Evolutionary conservation across 2,329 filamentous ascomycete species (phyloP).

Genomic region (Alternaria angustiovoidea): DNA sequence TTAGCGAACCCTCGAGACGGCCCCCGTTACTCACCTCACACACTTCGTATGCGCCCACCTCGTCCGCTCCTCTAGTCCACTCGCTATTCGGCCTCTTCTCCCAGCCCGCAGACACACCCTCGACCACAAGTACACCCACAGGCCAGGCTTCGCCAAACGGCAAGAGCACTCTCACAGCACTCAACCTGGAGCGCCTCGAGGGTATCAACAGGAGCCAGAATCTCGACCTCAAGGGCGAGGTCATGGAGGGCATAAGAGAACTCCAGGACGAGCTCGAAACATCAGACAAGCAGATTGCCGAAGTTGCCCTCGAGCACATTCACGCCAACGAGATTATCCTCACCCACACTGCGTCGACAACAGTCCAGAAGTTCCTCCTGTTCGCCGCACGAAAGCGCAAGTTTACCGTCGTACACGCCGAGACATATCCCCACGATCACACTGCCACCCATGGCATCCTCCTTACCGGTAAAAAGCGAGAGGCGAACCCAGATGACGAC

Average conservation of each 20-base stretch:
- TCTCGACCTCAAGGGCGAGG: slow-evolving; percentile 84
- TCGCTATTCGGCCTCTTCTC: slow-evolving; percentile 91
- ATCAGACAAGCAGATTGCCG: slow-evolving; percentile 91
- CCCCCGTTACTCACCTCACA: slow-evolving; percentile 70
- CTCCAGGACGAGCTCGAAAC: slow-evolving; percentile 94
- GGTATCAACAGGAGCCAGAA: slow-evolving; percentile 50
- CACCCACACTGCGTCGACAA: slow-evolving; percentile 84
- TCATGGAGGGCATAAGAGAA: slow-evolving; percentile 92
- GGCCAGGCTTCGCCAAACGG: slow-evolving; percentile 60
- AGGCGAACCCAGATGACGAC: slow-evolving; percentile 59
- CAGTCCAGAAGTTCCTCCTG: slow-evolving; percentile 87
- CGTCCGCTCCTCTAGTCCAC: slow-evolving; percentile 63
- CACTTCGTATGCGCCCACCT: slow-evolving; percentile 67
- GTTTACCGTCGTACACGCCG: slow-evolving; percentile 88
- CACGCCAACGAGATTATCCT: slow-evolving; percentile 92
- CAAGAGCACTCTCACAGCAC: slow-evolving; percentile 46
- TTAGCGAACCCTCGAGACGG: slow-evolving; percentile 54
- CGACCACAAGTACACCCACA: slow-evolving; percentile 61
- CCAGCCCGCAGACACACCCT: slow-evolving; percentile 64
- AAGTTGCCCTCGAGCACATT: slow-evolving; percentile 88
- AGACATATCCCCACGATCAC: slow-evolving; percentile 75
- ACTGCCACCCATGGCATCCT: slow-evolving; percentile 68
- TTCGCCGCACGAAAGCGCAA: slow-evolving; percentile 87
- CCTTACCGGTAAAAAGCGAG: slow-evolving; percentile 61
- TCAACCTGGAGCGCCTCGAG: slow-evolving; percentile 50